These are phyloP conservation scores for Diplogelasinospora grovesii DNA, from an alignment of 495 filamentous ascomycete genomes.

Conservation along the genomic window DNA sequence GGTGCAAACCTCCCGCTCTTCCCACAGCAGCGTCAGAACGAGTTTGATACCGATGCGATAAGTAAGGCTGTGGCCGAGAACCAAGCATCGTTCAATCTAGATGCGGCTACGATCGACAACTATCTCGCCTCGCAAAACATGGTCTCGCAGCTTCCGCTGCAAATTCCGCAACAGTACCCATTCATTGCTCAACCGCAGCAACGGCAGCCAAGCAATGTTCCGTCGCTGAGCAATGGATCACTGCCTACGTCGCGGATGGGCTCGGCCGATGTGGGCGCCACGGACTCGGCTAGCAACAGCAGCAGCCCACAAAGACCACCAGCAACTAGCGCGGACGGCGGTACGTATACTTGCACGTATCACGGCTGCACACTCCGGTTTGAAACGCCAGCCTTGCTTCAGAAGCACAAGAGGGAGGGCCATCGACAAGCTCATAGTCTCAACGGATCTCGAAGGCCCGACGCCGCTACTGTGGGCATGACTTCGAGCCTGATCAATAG, in stretches of 20 bases:
- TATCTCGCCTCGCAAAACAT: too few relatives aligned
- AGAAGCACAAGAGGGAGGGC: slow-evolving; percentile 92
- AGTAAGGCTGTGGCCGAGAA: slow-evolving; percentile 25
- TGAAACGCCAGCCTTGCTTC: slow-evolving; percentile 74
- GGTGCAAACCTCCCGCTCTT: slow-evolving; percentile 66
- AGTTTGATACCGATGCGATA: slow-evolving; percentile 24
- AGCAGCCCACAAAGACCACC: slow-evolving; percentile 45
- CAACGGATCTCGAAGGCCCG: slow-evolving; percentile 16
- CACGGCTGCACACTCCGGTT: slow-evolving; percentile 86
- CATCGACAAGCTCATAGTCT: slow-evolving; percentile 61
- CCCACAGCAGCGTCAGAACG: slow-evolving; percentile 37
- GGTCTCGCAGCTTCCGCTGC: slow-evolving; percentile 36
- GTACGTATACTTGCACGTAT: slow-evolving; percentile 93
- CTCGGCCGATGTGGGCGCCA: slow-evolving; percentile 31
- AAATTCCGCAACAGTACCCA: slow-evolving; percentile 53
- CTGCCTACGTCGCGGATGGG: slow-evolving; percentile 35
- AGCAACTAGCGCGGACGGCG: slow-evolving; percentile 64
- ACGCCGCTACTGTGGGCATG: slow-evolving; percentile 13
- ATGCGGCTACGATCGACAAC: slow-evolving; percentile 33
- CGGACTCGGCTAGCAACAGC: slow-evolving; percentile 15
- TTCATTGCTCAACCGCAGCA: slow-evolving; percentile 41
- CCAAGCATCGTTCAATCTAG: slow-evolving; percentile 34
- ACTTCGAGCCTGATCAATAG: slow-evolving; percentile 21
- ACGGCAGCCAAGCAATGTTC: slow-evolving; percentile 40
- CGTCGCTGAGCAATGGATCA: slow-evolving; percentile 29